Percentiles rank a stretch among this genome's conserved stretches.
Conservation (phyloP, 441 rosid genomes). For the Theobroma grandiflorum region DNA sequence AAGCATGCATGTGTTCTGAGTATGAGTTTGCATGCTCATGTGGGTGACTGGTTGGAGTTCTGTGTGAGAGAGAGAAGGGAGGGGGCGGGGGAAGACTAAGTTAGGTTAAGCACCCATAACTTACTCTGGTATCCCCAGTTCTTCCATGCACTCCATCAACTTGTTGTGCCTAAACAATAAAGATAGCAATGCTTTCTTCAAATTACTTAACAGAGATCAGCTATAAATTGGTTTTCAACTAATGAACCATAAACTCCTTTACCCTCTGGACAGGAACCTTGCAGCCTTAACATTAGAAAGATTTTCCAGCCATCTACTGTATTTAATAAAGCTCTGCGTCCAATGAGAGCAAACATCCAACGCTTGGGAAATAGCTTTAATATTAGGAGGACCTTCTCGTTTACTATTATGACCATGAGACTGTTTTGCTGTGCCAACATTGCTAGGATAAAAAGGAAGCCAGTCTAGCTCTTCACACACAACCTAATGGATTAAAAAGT, state of each 20-base stretch:
- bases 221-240: background rate
- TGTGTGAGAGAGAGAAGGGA: constrained; percentile 8
- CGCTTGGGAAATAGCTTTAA: constrained; percentile 74
- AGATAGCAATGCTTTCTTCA: constrained; percentile 23
- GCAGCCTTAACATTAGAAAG: constrained; percentile 93
- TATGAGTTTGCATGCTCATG: background rate
- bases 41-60: background rate
- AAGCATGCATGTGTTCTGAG: background rate
- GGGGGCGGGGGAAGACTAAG: constrained; percentile 20
- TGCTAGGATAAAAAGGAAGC: constrained; percentile 89
- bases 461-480: constrained; percentile 99
- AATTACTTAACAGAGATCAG: constrained; percentile 13
- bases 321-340: constrained; percentile 95
- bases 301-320: constrained; percentile 93
- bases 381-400: constrained; percentile 78
- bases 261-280: constrained; percentile 90
- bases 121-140: constrained; percentile 72
- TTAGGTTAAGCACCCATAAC: constrained; percentile 34
- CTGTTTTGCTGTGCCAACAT: constrained; percentile 46
- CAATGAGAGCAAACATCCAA: constrained; percentile 91
- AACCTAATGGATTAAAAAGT: constrained; percentile 63
- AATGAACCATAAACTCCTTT: constrained; percentile 32
- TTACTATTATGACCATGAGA: constrained; percentile 68
- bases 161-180: constrained; percentile 73
- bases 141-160: constrained; percentile 78